Percentiles rank a stretch among this genome's conserved stretches.
These are phyloP conservation scores for Chlorella sorokiniana DNA, from an alignment of 139 green algal species.

Conservation along the genomic window DNA sequence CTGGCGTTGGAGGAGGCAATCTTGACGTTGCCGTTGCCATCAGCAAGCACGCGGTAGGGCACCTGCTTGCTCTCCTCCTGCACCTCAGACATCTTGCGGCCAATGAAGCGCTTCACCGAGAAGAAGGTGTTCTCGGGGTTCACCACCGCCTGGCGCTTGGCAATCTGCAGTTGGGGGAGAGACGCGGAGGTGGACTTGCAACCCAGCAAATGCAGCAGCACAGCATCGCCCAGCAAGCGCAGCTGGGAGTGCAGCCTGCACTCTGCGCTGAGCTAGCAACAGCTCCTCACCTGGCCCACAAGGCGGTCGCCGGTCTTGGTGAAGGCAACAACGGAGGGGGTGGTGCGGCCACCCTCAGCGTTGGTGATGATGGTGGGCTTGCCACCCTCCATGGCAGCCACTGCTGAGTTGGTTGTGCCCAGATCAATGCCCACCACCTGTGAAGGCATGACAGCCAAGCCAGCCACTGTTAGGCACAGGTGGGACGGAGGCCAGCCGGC, in stretches of 20 bases:
- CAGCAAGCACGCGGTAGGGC: constrained; percentile 89
- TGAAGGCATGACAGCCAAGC: no score
- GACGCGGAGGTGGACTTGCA: neutral
- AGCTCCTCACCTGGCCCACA: constrained; percentile 89
- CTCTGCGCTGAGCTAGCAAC: neutral
- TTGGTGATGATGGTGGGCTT: constrained; percentile 99
- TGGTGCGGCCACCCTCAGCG: constrained; percentile 95
- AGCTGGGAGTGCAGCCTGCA: neutral
- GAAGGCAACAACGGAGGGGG: constrained; percentile 97
- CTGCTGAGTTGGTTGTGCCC: constrained; percentile 81
- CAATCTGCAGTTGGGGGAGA: constrained; percentile 77
- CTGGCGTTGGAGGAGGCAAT: constrained; percentile 84
- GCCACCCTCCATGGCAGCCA: constrained; percentile 90
- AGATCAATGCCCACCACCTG: constrained; percentile 71
- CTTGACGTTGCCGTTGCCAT: constrained; percentile 94
- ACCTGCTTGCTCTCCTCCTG: constrained; percentile 84
- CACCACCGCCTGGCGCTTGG: constrained; percentile 97
- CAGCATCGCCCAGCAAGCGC: no score
- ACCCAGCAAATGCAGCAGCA: neutral
- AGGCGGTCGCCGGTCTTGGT: constrained; percentile 93
- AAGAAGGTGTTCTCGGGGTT: constrained; percentile 99
- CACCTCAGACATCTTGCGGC: constrained; percentile 92
- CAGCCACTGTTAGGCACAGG: no score
- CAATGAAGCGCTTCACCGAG: constrained; percentile 99
- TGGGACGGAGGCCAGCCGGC: no score